Conservation (phyloP, 1,139 yeast genomes). For the Yamadazyma buinensis region DNA sequence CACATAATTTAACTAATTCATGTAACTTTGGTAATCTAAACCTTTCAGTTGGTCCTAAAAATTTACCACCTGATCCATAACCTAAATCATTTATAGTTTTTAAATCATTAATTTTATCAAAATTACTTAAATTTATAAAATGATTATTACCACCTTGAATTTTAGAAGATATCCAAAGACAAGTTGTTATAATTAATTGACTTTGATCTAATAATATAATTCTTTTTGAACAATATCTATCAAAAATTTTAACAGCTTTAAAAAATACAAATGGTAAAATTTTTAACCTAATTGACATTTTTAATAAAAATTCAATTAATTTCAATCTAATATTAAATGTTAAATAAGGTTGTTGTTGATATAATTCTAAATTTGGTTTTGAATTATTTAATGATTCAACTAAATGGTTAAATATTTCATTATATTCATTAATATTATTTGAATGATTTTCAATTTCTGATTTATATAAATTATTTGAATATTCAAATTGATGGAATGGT, state of each 20-base stretch:
- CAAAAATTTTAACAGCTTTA: slow-evolving; percentile 57
- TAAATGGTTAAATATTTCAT: slow-evolving; percentile 46
- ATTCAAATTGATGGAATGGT: slow-evolving; percentile 32
- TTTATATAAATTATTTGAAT: slow-evolving; percentile 48
- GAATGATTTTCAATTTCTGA: slow-evolving; percentile 49
- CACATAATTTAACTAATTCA: slow-evolving; percentile 60
- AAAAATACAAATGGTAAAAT: slow-evolving; percentile 58
- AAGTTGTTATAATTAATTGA: slow-evolving; percentile 61
- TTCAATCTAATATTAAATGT: slow-evolving; percentile 47
- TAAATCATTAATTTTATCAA: slow-evolving; percentile 26
- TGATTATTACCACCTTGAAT: slow-evolving; percentile 70
- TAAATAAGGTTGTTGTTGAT: slow-evolving; percentile 63
- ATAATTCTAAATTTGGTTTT: slow-evolving; percentile 52
- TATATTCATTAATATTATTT: slow-evolving; percentile 47
- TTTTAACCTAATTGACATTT: slow-evolving; percentile 55
- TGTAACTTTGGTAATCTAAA: slow-evolving; percentile 61
- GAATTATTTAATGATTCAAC: slow-evolving; percentile 24
- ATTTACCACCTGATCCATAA: slow-evolving; percentile 55
- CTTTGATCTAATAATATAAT: slow-evolving; percentile 59
- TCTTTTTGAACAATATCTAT: slow-evolving; percentile 63
- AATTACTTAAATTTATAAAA: slow-evolving; percentile 47
- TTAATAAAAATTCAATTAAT: slow-evolving; percentile 55
- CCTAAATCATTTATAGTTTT: slow-evolving; percentile 41
- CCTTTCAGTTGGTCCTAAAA: slow-evolving; percentile 62
- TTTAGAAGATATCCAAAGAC: slow-evolving; percentile 64